Percentiles rank a stretch among this genome's conserved stretches.
Conservation (phyloP, 2,329 filamentous ascomycete species). For the Chaetomium sp. region DNA sequence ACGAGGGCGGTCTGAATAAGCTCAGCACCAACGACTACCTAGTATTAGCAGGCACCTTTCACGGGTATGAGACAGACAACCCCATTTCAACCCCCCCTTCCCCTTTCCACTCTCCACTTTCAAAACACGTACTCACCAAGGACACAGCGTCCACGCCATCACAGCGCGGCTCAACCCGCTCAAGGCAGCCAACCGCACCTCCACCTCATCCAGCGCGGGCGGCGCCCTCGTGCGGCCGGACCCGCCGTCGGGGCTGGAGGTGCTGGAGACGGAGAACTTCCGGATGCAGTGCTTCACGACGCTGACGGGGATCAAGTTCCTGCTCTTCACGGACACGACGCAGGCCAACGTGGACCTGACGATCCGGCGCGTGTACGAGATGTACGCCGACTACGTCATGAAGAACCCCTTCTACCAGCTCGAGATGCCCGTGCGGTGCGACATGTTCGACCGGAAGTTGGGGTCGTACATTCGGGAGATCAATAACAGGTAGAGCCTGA, state of each 20-base stretch:
- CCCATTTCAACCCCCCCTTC: slow-evolving; percentile 22
- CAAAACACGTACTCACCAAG: background rate
- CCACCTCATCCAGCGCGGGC: slow-evolving; percentile 39
- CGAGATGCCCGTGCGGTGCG: slow-evolving; percentile 95
- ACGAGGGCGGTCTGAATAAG: slow-evolving; percentile 79
- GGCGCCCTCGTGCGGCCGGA: slow-evolving; percentile 55
- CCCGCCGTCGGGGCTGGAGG: slow-evolving; percentile 78
- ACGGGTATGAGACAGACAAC: slow-evolving; percentile 63
- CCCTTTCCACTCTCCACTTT: background rate
- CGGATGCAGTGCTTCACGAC: slow-evolving; percentile 96
- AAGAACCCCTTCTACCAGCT: slow-evolving; percentile 99
- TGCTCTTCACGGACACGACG: slow-evolving; percentile 88
- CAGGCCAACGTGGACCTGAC: slow-evolving; percentile 86
- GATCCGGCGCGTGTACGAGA: slow-evolving; percentile 83
- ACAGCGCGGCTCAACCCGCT: slow-evolving; percentile 64
- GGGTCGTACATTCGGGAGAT: slow-evolving; percentile 76
- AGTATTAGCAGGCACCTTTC: slow-evolving; percentile 94
- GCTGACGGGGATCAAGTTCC: slow-evolving; percentile 89
- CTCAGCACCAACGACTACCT: slow-evolving; percentile 95
- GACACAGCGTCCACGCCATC: slow-evolving; percentile 67
- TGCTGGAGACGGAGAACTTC: slow-evolving; percentile 92
- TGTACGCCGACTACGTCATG: slow-evolving; percentile 98
- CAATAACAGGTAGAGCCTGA: slow-evolving; percentile 54
- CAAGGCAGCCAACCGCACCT: slow-evolving; percentile 43
- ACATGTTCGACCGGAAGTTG: slow-evolving; percentile 88